Evolutionary conservation across 257 asterid genomes (phyloP), one percentile per base, ranked within the genome.

Genomic region (Galeopsis tetrahit): DNA sequence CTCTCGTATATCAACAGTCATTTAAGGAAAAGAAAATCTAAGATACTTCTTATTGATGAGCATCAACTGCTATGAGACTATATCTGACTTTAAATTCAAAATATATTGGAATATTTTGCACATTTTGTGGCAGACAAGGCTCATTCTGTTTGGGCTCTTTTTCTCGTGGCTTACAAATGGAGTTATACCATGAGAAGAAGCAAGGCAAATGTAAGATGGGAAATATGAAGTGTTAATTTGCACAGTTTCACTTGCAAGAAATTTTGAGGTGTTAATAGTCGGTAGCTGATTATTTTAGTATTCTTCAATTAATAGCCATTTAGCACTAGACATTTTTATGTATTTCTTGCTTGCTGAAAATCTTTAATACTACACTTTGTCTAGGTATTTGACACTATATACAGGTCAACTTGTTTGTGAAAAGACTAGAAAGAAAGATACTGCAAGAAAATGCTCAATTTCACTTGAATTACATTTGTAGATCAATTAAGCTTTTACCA

Each of bases 401-500:
- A 58, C 68, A 5, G 11, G n/a, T 59, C 28, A 11, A 35, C n/a
- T 7, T 44, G 33, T 43, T 70, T 32, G 59, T 15, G 15, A 69
- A 55, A 52, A 51, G 65, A 36, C 36, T 55, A 6, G 39, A 33
- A 42, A 21, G 8, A 51, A 3, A 46, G 35, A 31, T 8, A 31
- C 7, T 13, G 49, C 7, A 36, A 21, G 8, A 14, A 56, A 17
- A 36, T 21, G 21, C 34, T 4, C 10, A 36, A 40, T 40, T 73
- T 51, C 34, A 7, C 43, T 48, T 51, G 34, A 59, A 34, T 40
- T 61, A 36, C 66, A 14, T 39, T 59, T 46, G 66, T 75, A 14
- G 71, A 40, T 35, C 13, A 8, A 6, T 53, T 4, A 40, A 52
- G 52, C 13, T 28, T 31, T 51, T 46, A 35, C 36, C 31, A 59